Evolutionary conservation across 148 eudicot genomes (phyloP).

Genomic region (Rhododendron ferrugineum): DNA sequence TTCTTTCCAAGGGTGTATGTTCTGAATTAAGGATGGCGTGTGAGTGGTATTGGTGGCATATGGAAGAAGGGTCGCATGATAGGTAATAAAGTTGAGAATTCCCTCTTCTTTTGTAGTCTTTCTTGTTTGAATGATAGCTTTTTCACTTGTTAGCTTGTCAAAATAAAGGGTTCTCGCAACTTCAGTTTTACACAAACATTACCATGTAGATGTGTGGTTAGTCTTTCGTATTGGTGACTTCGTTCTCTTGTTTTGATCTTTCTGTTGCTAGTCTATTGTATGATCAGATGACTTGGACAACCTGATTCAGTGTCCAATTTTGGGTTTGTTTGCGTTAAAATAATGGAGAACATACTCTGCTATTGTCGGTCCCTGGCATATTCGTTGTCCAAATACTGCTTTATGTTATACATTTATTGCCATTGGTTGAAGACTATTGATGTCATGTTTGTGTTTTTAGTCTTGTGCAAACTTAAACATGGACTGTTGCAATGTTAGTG

Average conservation of each 20-base stretch:
- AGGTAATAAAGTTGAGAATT: too few relatives aligned
- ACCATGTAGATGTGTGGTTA: not conserved
- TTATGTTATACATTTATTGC: not conserved
- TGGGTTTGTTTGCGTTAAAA: not conserved
- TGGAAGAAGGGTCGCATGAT: too few relatives aligned
- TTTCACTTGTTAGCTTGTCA: not conserved
- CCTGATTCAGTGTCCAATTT: not conserved
- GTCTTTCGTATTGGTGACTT: not conserved
- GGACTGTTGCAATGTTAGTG: not conserved
- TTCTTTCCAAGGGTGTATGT: too few relatives aligned
- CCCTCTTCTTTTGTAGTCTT: too few relatives aligned
- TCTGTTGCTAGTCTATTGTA: not conserved
- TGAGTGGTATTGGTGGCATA: too few relatives aligned
- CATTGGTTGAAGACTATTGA: not conserved
- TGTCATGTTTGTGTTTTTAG: not conserved
- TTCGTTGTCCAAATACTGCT: not conserved
- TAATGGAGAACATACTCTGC: not conserved
- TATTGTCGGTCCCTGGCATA: not conserved
- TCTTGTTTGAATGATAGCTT: too few relatives aligned
- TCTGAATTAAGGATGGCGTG: too few relatives aligned
- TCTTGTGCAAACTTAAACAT: not conserved
- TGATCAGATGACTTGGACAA: not conserved
- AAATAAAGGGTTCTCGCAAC: not conserved
- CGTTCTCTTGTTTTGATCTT: not conserved
- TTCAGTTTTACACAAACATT: not conserved